phyloP scores from a whole-genome alignment of 768 basidiomycete genomes.

The Hygrocybe punicea region DNA sequence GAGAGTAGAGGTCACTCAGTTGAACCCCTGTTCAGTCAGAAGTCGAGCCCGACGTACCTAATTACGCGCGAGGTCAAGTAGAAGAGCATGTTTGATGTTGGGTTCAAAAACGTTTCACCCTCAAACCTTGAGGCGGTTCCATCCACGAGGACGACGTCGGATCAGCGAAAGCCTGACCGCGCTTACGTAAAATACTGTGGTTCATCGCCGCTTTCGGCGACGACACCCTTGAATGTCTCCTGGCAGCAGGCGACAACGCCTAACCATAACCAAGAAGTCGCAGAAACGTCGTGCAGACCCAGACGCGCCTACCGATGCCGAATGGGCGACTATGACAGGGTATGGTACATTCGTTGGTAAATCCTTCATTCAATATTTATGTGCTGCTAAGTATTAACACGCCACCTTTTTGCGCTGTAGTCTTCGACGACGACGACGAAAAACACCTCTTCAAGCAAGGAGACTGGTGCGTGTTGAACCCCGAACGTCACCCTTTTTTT shows the following conservation, averaged over 20 bases:
- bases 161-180: not conserved
- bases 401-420: conserved; percentile 11
- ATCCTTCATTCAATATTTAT: not conserved
- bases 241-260: not conserved
- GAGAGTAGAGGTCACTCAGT: not conserved
- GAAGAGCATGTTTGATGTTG: conserved; percentile 40
- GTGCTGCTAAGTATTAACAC: not conserved
- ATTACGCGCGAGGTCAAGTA: conserved; percentile 48
- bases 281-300: conserved; percentile 5
- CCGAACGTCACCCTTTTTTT: not conserved
- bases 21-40: not conserved
- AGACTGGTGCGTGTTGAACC: conserved; percentile 35
- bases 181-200: not conserved
- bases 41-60: conserved; percentile 33
- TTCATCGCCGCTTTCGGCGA: no score
- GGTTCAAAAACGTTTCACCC: not conserved
- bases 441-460: conserved; percentile 30
- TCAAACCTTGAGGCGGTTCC: not conserved
- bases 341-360: conserved; percentile 17
- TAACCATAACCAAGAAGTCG: conserved; percentile 6
- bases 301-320: conserved; percentile 12
- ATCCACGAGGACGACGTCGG: not conserved
- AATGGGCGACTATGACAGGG: conserved; percentile 18
- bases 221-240: not conserved
- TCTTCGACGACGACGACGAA: conserved; percentile 30